Conservation (phyloP, 225 moss, liverwort and hornwort species). For the Straminergon stramineum region DNA sequence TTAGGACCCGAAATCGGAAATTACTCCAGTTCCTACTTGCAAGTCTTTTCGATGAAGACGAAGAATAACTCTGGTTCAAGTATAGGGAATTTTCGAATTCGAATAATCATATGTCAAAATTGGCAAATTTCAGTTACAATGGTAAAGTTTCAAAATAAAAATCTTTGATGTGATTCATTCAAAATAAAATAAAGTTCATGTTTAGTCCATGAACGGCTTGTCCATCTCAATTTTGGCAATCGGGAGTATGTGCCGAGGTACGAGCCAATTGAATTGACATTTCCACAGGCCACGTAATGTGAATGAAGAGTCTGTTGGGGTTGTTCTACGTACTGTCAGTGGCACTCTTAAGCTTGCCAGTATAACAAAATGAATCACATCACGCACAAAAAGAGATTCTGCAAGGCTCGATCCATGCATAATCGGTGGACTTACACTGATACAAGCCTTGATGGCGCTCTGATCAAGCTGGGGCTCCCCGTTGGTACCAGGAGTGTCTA, state of each 20-base stretch:
- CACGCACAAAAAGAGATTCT: neutral
- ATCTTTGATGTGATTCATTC: neutral
- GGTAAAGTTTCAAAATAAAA: too few relatives aligned
- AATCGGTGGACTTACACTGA: neutral
- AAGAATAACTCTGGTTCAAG: neutral
- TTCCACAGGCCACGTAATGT: neutral
- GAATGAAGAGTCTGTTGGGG: neutral
- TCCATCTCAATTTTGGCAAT: too few relatives aligned
- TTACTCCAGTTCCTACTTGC: neutral
- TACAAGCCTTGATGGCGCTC: conserved; percentile 25
- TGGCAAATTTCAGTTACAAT: too few relatives aligned
- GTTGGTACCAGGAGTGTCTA: conserved; percentile 2
- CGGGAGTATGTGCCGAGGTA: neutral
- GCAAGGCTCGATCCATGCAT: neutral
- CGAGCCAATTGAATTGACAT: neutral
- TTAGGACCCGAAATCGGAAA: neutral
- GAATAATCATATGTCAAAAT: neutral
- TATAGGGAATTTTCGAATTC: neutral
- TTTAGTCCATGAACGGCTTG: too few relatives aligned
- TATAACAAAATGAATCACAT: neutral
- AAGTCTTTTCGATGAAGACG: neutral
- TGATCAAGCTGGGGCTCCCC: conserved; percentile 22
- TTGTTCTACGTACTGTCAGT: neutral
- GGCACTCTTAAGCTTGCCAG: neutral
- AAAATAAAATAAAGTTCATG: neutral